Evolutionary conservation across 2,329 filamentous ascomycete species (phyloP), one percentile per base, ranked within the genome.

Genomic region (Pseudogymnoascus sp.): DNA sequence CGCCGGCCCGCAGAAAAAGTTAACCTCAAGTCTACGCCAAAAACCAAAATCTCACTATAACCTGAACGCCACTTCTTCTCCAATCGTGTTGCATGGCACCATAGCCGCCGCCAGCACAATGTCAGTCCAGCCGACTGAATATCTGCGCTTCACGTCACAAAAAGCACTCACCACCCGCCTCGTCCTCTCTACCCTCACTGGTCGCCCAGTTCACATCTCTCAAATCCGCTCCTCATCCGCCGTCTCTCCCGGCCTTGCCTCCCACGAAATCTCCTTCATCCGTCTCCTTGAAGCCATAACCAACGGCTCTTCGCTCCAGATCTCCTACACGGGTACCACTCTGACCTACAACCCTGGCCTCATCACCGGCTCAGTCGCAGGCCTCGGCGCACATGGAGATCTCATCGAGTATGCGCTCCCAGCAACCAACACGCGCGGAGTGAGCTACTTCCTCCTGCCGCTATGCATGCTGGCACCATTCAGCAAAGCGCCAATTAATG

Each of bases 241-340:
- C 56, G 93, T 91, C 42, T 88, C 89, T 70, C 93, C 95, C 1
- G 95, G 95, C 71, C 89, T 99, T 62, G 88, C 91, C 62, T 88
- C 91, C 59, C 89, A 96, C 79, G 95, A 99, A 78, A 88, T 97
- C 71, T 97, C 95, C 56, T 93, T 99, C 76, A 84, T 99, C 34
- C 93, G 95, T 63, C 89, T 99, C 16, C 87, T 99, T 72, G 95
- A 97, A 76, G 84, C 91, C 69, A 83, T 99, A 71, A 99, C 95
- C 72, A 99, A 99, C 80, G 95, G 95, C 77, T 90, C 90, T 64
- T 87, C 89, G 63, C 91, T 97, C 78, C 93, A 97, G 72, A 96
- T 99, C 69, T 96, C 92, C 9, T 95, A 96, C 78, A 97, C 92
- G 1, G 95, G 95, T 73, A 97, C 95, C 0, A 93, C 91, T 1